phyloP scores from a whole-genome alignment of 2,329 filamentous ascomycete genomes.

The Penicillium sp. region DNA sequence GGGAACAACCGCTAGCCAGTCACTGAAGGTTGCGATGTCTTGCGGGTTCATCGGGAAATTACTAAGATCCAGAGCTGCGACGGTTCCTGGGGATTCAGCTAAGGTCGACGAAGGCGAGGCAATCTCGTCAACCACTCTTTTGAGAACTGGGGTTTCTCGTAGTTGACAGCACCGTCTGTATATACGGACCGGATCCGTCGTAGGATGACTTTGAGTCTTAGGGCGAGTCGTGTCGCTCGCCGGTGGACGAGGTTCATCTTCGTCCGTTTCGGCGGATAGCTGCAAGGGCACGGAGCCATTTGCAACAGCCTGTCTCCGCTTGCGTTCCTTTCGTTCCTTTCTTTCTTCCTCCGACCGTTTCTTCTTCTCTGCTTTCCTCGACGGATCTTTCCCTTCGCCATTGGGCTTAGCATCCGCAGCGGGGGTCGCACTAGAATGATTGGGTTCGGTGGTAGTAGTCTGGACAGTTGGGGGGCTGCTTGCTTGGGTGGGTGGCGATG shows the following conservation, averaged over 20 bases:
- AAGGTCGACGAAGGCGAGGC: slow-evolving; percentile 69
- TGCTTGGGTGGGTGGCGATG: not conserved
- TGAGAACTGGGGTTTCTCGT: slow-evolving; percentile 87
- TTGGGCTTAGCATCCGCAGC: slow-evolving; percentile 30
- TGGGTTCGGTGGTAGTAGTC: slow-evolving; percentile 9
- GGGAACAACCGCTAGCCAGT: slow-evolving; percentile 92
- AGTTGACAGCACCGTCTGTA: slow-evolving; percentile 94
- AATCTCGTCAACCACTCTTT: slow-evolving; percentile 89
- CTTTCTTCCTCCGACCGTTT: slow-evolving; percentile 91
- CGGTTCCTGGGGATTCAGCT: slow-evolving; percentile 69
- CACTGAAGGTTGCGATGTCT: slow-evolving; percentile 84
- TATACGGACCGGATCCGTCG: slow-evolving; percentile 87
- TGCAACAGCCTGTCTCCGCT: slow-evolving; percentile 79
- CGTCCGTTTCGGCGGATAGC: slow-evolving; percentile 70
- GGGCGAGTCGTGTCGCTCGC: slow-evolving; percentile 43
- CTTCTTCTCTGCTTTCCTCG: slow-evolving; percentile 91
- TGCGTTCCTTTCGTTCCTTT: slow-evolving; percentile 89
- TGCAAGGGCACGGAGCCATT: slow-evolving; percentile 88
- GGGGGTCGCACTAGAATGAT: slow-evolving; percentile 9
- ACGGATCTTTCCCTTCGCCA: slow-evolving; percentile 48
- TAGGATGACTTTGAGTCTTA: slow-evolving; percentile 70
- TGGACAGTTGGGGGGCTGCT: slow-evolving; percentile 10
- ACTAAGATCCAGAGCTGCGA: slow-evolving; percentile 80
- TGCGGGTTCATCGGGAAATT: slow-evolving; percentile 81
- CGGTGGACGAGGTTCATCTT: slow-evolving; percentile 54